phyloP scores from a whole-genome alignment of 495 filamentous ascomycete species.

The Hyaloscypha variabilis region DNA sequence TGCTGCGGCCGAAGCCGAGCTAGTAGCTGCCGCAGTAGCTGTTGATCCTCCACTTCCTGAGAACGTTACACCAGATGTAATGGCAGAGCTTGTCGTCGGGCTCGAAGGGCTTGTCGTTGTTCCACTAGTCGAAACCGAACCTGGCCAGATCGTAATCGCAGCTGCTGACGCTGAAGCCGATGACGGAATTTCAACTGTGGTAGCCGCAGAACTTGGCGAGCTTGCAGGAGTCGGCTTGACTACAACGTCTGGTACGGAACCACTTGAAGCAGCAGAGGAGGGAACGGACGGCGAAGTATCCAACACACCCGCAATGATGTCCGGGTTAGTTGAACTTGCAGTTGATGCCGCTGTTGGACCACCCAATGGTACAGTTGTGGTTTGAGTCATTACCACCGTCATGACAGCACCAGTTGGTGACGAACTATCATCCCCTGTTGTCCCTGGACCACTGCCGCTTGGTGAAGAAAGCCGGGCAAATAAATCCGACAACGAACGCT shows the following conservation, averaged over 20 bases:
- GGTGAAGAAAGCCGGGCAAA: constrained; percentile 11
- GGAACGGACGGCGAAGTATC: neutral
- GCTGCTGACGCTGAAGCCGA: constrained; percentile 10
- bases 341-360: neutral
- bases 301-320: neutral
- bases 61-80: constrained; percentile 16
- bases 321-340: neutral
- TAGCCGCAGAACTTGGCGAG: constrained; percentile 11
- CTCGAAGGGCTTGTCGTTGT: constrained; percentile 10
- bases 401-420: neutral
- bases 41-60: constrained; percentile 19
- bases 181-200: constrained; percentile 2
- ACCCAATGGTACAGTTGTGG: neutral
- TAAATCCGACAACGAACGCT: constrained; percentile 28
- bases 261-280: constrained; percentile 24
- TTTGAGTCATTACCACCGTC: constrained; percentile 25
- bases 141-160: constrained; percentile 30
- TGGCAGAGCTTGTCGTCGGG: neutral
- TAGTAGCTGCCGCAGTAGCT: constrained; percentile 25
- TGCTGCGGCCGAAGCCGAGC: neutral
- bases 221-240: constrained; percentile 24
- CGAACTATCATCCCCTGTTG: constrained; percentile 11
- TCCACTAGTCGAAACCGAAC: constrained; percentile 25
- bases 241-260: constrained; percentile 20
- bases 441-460: constrained; percentile 5